Base-by-base conservation (phyloP, 2,329 filamentous ascomycete genomes). In the Neoascochyta sp. region DNA sequence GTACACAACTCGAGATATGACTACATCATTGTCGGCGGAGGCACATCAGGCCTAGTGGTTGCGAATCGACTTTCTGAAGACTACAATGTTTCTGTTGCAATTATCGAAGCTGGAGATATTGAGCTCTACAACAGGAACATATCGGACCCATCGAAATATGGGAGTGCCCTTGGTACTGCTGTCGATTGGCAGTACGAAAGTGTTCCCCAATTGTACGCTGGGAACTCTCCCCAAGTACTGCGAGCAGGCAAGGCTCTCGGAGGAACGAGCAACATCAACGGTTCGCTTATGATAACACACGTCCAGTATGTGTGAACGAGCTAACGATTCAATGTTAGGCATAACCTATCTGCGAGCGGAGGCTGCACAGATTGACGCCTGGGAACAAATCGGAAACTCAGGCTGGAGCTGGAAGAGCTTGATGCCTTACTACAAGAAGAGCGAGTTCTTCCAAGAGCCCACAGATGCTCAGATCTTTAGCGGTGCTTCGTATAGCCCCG, bases 211-310 rank as follows among this genome's bases (percentile, higher is more conserved):
- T 54, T 63, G 62, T 49, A 59, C 45, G 3, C 54, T 41, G 7
- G 49, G 51, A 16, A 31, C 16, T 5, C 36, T 24, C 0, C 44
- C 62, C 16, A 47, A 42, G 5, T 49, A 65, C 28, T 50, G 7
- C 44, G 50, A 27, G 62, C 63, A 12, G 66, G 64, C 5, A 69
- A 64, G 39, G 65, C 61, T 1, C 44, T 69, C 3, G 64, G 64
- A 24, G 68, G 65, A 7, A 66, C 64, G 3, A 66, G 60, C 11
- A 52, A 54, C 5, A 67, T 70, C 32, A 69, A 70, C 46, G 65
- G 60, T 51, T 15, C 7, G 26, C 20, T 11, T 7, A 48, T 2
- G n/a, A 19, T 22, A 3, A 19, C 18, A n/a, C 14, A 12, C 5
- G 9, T 14, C 15, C 12, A 21, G 23, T 35, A n/a, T 21, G 5